phyloP scores from a whole-genome alignment of 768 basidiomycete genomes.

The Kwoniella bestiolae region DNA sequence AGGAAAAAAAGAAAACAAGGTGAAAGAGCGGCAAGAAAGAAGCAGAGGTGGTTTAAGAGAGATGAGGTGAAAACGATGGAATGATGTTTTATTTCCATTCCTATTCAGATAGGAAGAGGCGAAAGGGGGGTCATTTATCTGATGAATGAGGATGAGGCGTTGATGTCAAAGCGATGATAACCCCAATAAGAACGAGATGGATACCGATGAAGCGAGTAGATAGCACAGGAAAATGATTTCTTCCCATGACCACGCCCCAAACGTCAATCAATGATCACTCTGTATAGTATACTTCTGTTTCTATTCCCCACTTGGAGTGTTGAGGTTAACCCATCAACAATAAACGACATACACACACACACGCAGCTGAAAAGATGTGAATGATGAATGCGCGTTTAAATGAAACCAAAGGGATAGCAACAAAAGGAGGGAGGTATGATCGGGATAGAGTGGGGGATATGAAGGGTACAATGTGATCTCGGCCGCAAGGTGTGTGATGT shows the following conservation, averaged over 20 bases:
- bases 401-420: neutral
- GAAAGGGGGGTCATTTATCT: neutral
- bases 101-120: neutral
- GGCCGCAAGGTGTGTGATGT: neutral
- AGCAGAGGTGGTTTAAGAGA: neutral
- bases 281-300: neutral
- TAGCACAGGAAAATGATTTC: neutral
- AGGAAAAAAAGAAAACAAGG: neutral
- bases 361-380: neutral
- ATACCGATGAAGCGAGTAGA: neutral
- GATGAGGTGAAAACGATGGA: neutral
- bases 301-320: neutral
- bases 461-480: neutral
- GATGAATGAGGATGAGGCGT: slow-evolving; percentile 2
- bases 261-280: slow-evolving; percentile 2
- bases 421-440: neutral
- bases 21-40: neutral
- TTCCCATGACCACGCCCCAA: slow-evolving; percentile 13
- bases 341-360: slow-evolving; percentile 7
- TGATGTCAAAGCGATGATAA: slow-evolving; percentile 6
- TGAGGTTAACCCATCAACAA: neutral
- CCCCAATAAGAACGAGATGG: slow-evolving; percentile 1
- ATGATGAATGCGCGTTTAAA: neutral
- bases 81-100: neutral
- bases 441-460: neutral